phyloP scores from a whole-genome alignment of 2,329 filamentous ascomycete species.

The Colletotrichum sp. region DNA sequence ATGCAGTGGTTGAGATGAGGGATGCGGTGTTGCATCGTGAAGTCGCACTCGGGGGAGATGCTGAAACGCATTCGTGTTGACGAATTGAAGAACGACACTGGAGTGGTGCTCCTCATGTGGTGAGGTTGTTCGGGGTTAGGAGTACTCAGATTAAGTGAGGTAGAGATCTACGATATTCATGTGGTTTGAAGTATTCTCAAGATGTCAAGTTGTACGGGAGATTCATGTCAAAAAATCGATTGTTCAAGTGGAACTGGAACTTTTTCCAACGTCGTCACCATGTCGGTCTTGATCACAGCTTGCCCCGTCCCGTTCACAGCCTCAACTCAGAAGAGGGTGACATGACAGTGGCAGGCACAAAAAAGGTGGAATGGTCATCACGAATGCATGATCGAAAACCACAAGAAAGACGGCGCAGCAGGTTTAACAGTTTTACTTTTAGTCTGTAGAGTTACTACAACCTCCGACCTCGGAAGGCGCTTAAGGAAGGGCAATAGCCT shows the following conservation, averaged over 20 bases:
- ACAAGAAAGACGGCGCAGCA: background rate
- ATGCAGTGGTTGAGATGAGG: background rate
- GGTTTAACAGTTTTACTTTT: background rate
- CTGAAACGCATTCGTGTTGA: background rate
- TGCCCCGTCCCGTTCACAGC: background rate
- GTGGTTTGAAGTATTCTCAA: background rate
- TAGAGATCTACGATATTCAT: background rate
- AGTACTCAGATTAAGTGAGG: background rate
- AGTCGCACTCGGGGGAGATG: background rate
- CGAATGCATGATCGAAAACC: background rate
- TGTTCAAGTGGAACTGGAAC: too few species aligned
- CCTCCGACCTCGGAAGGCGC: background rate
- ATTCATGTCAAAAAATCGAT: background rate
- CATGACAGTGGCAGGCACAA: background rate
- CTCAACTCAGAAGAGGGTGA: background rate
- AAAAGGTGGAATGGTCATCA: background rate
- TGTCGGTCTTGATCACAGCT: background rate
- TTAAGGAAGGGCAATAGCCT: constrained; percentile 78
- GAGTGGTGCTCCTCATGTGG: background rate
- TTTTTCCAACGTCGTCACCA: background rate
- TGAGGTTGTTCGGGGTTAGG: background rate
- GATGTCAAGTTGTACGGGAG: background rate
- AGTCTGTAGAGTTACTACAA: background rate
- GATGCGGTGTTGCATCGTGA: background rate
- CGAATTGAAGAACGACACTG: background rate